Conservation (phyloP, 225 moss, liverwort and hornwort species). For the Physcomitrium patens region DNA sequence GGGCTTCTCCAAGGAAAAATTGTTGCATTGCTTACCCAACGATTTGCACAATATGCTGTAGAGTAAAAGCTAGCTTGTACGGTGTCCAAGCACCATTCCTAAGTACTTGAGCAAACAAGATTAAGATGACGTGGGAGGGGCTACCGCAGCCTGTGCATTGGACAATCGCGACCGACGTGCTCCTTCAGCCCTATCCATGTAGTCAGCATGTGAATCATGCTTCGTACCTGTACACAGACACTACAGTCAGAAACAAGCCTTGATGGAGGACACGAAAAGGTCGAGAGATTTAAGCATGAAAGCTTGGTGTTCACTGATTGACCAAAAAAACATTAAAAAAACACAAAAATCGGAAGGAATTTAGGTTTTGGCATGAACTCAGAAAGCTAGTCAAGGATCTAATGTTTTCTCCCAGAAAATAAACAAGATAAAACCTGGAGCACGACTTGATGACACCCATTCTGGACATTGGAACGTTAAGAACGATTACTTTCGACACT, state of each 20-base stretch:
- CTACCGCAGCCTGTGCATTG: slow-evolving; percentile 48
- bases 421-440: not conserved
- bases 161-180: slow-evolving; percentile 90
- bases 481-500: not conserved
- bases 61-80: not conserved
- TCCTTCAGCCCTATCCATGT: slow-evolving; percentile 95
- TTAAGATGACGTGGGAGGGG: slow-evolving; percentile 52
- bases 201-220: slow-evolving; percentile 94
- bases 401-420: not conserved
- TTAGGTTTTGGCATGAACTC: not conserved
- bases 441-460: not conserved
- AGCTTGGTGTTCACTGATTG: not conserved
- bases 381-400: not conserved
- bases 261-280: not conserved
- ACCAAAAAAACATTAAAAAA: not conserved
- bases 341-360: not conserved
- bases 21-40: slow-evolving; percentile 5
- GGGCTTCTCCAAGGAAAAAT: slow-evolving; percentile 24
- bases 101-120: not conserved
- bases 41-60: not conserved
- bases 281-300: slow-evolving; percentile 3
- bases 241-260: slow-evolving; percentile 16
- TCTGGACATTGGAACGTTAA: not conserved
- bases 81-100: slow-evolving; percentile 22
- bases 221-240: slow-evolving; percentile 56